Conservation (phyloP, 1,284 basidiomycete species). For the Apiotrichum laibachii region DNA sequence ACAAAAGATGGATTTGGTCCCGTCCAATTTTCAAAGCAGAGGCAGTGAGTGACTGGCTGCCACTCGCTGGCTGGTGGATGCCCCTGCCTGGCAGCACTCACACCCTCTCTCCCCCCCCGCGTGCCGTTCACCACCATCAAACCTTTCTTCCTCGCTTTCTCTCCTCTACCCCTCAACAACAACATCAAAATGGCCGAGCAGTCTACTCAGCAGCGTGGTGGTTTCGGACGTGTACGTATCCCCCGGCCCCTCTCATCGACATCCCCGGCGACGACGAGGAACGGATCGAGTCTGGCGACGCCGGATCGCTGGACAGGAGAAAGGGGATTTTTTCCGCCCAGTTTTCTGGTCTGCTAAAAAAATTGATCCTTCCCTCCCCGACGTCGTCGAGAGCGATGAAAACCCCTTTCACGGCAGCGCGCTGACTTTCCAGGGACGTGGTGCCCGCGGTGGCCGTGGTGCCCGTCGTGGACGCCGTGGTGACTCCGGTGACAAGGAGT, state of each 20-base stretch:
- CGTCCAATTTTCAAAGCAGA: no score
- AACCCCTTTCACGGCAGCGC: not conserved
- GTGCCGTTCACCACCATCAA: not conserved
- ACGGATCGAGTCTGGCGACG: not conserved
- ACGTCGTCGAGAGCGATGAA: no score
- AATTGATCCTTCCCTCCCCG: no score
- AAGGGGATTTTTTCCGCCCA: no score
- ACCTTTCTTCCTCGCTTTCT: not conserved
- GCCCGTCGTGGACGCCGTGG: conserved; percentile 69
- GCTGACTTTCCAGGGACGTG: conserved; percentile 35
- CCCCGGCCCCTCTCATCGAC: not conserved
- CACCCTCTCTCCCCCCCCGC: not conserved
- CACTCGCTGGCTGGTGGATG: no score
- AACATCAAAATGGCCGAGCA: conserved; percentile 8
- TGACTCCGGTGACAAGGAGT: conserved; percentile 37
- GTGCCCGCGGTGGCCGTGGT: conserved; percentile 85
- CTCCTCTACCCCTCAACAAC: conserved; percentile 7
- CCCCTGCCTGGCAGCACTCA: no score
- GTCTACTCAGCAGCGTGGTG: conserved; percentile 12
- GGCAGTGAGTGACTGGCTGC: no score
- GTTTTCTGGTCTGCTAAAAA: conserved; percentile 26
- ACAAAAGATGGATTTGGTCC: no score
- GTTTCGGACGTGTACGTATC: conserved; percentile 6
- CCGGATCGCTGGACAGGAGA: no score
- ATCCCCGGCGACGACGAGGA: not conserved